A percentile compares a stretch with the other conserved stretches of the same genome.
These are phyloP conservation scores for Diplodia scrobiculata DNA, from an alignment of 2,329 filamentous ascomycete genomes.

Conservation along the genomic window DNA sequence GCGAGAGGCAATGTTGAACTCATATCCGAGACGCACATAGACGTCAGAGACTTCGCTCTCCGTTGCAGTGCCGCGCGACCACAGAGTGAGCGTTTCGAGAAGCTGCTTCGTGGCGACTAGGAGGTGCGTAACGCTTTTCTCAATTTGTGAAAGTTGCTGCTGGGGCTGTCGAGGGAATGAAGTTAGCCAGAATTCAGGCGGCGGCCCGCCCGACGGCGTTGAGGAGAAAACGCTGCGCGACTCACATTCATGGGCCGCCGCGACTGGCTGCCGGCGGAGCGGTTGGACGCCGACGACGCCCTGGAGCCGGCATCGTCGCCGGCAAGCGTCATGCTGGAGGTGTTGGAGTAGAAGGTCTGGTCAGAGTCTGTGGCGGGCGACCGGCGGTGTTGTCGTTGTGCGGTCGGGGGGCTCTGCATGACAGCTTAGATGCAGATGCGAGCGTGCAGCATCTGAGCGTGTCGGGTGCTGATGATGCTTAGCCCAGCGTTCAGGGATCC, in stretches of 20 bases:
- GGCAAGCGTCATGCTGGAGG: conserved; percentile 59
- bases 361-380: conserved; percentile 34
- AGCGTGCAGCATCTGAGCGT: conserved; percentile 26
- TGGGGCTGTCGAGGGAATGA: conserved; percentile 56
- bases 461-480: conserved; percentile 25
- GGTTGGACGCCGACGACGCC: conserved; percentile 66
- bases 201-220: conserved; percentile 12
- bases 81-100: conserved; percentile 94
- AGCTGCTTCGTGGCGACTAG: conserved; percentile 97
- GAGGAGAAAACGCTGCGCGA: conserved; percentile 26
- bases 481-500: conserved; percentile 25
- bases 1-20: conserved; percentile 98
- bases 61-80: conserved; percentile 88
- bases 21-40: conserved; percentile 94
- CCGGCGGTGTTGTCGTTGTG: conserved; percentile 29
- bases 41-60: conserved; percentile 97
- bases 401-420: conserved; percentile 32
- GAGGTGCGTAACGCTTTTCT: conserved; percentile 97
- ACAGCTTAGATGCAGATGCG: conserved; percentile 20
- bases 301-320: conserved; percentile 60
- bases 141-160: conserved; percentile 88
- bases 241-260: conserved; percentile 44
- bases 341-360: conserved; percentile 37
- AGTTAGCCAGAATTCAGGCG: conserved; percentile 6
- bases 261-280: conserved; percentile 56